These are phyloP conservation scores for Fusarium succisae DNA, from an alignment of 2,329 filamentous ascomycete genomes.

Conservation along the genomic window DNA sequence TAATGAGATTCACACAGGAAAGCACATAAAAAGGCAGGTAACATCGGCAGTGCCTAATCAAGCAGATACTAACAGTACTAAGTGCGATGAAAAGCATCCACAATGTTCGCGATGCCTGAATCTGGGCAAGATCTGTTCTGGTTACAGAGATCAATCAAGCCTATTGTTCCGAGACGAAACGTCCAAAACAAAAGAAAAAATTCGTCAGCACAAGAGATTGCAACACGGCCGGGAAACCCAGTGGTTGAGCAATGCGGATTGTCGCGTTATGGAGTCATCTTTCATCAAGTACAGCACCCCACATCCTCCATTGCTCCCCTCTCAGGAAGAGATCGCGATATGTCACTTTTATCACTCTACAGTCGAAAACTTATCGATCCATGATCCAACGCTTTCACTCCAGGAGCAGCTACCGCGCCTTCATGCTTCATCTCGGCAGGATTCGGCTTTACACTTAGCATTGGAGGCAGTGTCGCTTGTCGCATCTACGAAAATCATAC, in stretches of 20 bases:
- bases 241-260: not conserved
- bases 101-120: not conserved
- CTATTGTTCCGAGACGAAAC: not conserved
- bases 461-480: not conserved
- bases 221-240: not conserved
- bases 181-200: not conserved
- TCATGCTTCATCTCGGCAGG: not conserved
- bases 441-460: not conserved
- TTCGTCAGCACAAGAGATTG: not conserved
- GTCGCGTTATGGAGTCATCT: not conserved
- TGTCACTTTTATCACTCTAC: not conserved
- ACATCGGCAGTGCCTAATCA: not conserved
- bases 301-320: not conserved
- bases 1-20: not conserved
- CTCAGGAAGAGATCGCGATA: not conserved
- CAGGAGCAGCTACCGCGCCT: not conserved
- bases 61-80: rapidly evolving
- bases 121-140: not conserved
- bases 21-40: not conserved
- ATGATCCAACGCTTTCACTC: not conserved
- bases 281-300: not conserved
- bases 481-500: not conserved
- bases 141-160: not conserved
- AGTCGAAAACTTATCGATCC: not conserved
- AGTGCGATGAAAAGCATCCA: not conserved